phyloP scores from a whole-genome alignment of 495 filamentous ascomycete species.

The Penicillium desertorum region DNA sequence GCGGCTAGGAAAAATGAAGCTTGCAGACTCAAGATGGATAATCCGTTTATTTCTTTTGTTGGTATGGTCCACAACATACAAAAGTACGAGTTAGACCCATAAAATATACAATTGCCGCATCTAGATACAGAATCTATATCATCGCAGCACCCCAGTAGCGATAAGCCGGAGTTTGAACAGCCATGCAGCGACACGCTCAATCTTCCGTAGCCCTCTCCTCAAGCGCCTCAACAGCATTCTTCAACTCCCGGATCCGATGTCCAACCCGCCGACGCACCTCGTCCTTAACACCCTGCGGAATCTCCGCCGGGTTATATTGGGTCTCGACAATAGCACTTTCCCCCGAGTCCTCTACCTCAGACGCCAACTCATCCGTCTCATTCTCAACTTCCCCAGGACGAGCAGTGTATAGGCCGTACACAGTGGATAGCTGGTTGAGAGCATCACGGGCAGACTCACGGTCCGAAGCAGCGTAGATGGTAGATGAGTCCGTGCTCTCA shows the following conservation, averaged over 20 bases:
- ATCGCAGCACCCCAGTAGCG: neutral
- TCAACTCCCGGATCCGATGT: constrained; percentile 45
- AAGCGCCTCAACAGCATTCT: constrained; percentile 42
- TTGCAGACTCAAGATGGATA: neutral
- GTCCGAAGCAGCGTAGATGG: constrained; percentile 51
- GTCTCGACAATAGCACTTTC: constrained; percentile 29
- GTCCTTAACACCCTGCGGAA: constrained; percentile 29
- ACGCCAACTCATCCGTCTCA: constrained; percentile 8
- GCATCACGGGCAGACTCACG: constrained; percentile 47
- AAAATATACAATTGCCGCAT: neutral
- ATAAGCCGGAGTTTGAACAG: neutral
- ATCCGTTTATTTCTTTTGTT: neutral
- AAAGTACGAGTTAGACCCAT: neutral
- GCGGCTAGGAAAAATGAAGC: neutral
- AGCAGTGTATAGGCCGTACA: constrained; percentile 39
- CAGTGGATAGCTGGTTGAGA: constrained; percentile 37
- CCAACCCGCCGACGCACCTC: constrained; percentile 44
- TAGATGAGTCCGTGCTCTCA: constrained; percentile 42
- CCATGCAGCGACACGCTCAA: constrained; percentile 10
- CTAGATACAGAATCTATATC: neutral
- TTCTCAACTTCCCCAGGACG: constrained; percentile 17
- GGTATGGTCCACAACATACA: neutral
- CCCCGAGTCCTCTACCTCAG: constrained; percentile 3
- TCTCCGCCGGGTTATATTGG: constrained; percentile 33
- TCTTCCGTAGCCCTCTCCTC: constrained; percentile 43